These are phyloP conservation scores for Pseudogymnoascus sp. DNA, from an alignment of 2,329 filamentous ascomycete species.

Conservation along the genomic window DNA sequence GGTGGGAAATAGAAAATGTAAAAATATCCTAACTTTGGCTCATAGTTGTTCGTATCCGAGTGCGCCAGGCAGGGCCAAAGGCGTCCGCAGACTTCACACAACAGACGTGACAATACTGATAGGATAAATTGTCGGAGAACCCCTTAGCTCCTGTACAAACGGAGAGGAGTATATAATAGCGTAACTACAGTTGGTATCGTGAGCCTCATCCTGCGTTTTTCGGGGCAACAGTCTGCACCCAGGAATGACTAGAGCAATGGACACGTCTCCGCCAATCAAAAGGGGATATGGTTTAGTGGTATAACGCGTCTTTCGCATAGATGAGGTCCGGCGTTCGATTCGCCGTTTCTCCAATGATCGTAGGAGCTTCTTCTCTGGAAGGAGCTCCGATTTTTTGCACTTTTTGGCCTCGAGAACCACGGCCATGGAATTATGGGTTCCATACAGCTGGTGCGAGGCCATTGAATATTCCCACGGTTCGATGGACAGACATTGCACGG, in stretches of 20 bases:
- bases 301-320: constrained; percentile 10
- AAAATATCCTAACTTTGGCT: neutral
- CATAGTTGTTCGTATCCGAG: neutral
- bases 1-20: neutral
- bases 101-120: neutral
- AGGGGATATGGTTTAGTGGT: constrained; percentile 10
- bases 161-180: neutral
- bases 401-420: neutral
- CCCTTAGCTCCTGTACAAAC: neutral
- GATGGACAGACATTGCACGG: neutral
- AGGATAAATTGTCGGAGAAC: too few species aligned
- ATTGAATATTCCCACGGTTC: neutral
- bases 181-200: neutral
- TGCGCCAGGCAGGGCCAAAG: neutral
- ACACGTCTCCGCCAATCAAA: constrained; percentile 3
- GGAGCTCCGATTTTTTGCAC: neutral
- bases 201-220: neutral
- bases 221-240: neutral
- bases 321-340: constrained; percentile 9
- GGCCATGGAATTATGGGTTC: neutral
- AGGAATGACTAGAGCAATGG: neutral
- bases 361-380: neutral
- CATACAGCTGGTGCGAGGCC: neutral
- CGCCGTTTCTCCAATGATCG: constrained; percentile 7
- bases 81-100: too few species aligned